Percentiles rank a stretch among this genome's conserved stretches.
These are phyloP conservation scores for Inga leiocalycina DNA, from an alignment of 306 rosid species.

Conservation along the genomic window DNA sequence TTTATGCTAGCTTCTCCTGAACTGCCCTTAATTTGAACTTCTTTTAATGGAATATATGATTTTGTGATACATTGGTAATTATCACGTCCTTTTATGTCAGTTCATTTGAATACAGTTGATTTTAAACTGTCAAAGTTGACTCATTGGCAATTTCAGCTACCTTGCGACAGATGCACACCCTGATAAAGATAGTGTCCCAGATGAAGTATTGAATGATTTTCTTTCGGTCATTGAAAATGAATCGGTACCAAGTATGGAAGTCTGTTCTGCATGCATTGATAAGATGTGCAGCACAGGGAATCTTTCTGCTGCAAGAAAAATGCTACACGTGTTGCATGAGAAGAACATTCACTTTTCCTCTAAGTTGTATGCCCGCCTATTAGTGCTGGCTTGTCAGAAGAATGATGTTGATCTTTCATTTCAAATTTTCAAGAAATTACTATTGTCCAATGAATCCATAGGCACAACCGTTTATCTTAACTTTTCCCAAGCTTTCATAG, in stretches of 20 bases:
- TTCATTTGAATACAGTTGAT: slow-evolving; percentile 25
- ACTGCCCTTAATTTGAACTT: slow-evolving; percentile 16
- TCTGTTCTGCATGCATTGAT: slow-evolving; percentile 37
- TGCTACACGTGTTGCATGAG: slow-evolving; percentile 50
- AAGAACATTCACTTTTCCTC: slow-evolving; percentile 43
- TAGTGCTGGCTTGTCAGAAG: slow-evolving; percentile 61
- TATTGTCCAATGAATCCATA: slow-evolving; percentile 40
- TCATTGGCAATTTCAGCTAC: slow-evolving; percentile 40
- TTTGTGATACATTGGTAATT: neutral
- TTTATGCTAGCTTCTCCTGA: neutral
- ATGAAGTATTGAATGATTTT: slow-evolving; percentile 47
- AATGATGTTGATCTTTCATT: slow-evolving; percentile 51
- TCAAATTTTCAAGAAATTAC: slow-evolving; percentile 57
- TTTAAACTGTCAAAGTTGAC: slow-evolving; percentile 32
- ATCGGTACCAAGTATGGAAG: slow-evolving; percentile 31
- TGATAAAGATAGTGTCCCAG: slow-evolving; percentile 14
- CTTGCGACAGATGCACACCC: slow-evolving; percentile 48
- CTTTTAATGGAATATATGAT: neutral
- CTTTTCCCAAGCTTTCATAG: slow-evolving; percentile 65
- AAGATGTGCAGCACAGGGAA: slow-evolving; percentile 50
- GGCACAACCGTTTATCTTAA: slow-evolving; percentile 53
- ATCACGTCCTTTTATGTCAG: slow-evolving; percentile 31
- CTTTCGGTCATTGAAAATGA: slow-evolving; percentile 43
- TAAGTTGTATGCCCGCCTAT: slow-evolving; percentile 42
- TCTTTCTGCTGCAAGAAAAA: slow-evolving; percentile 44